Evolutionary conservation across 371 early-diverging fungal genomes (phyloP), one percentile per base, ranked within the genome.

Genomic region (Sanchytrium tribonematis): DNA sequence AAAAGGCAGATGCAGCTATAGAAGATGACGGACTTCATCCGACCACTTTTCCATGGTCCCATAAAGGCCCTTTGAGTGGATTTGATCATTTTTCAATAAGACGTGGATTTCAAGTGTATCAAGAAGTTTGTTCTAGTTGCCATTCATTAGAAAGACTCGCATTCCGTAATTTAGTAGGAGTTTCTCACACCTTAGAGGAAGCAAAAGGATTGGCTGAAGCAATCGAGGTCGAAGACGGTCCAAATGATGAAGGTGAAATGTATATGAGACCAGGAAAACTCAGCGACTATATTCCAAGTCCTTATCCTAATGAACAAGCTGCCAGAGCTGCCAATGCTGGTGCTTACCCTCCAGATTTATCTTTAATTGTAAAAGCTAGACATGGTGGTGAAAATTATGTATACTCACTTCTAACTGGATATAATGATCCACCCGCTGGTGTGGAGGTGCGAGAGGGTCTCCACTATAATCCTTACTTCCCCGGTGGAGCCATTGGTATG

Each of bases 381-480:
- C 92, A 91, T 76, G 90, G 90, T 76, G 91, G 92, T 73, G 88
- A 88, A 84, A 89, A 95, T 78, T 97, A 97, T 76, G 83, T 97
- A 74, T 93, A 91, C 80, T 77, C 94, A 70, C 85, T 97, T 70
- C 82, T 97, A 70, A 89, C 90, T 29, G 97, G 96, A 69, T 97
- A 95, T 79, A 81, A 83, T 74, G 96, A 95, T 73, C 86, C 96
- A 31, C 97, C 97, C 68, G 93, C 92, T 31, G 97, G 97, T 79
- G 83, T 97, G 71, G 84, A 85, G 73, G 77, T 95, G 69, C 87
- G 93, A 79, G 93, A 92, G 78, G 95, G 94, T 71, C 82, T 94
- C 66, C 86, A 93, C 85, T 94, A 90, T 83, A 97, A 97, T 83
- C 91, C 92, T 66, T 97, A 95, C 83, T 95, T 97, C 89, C 97